Conservation (phyloP, 140 eudicot genomes). For the Flaveria floridana region DNA sequence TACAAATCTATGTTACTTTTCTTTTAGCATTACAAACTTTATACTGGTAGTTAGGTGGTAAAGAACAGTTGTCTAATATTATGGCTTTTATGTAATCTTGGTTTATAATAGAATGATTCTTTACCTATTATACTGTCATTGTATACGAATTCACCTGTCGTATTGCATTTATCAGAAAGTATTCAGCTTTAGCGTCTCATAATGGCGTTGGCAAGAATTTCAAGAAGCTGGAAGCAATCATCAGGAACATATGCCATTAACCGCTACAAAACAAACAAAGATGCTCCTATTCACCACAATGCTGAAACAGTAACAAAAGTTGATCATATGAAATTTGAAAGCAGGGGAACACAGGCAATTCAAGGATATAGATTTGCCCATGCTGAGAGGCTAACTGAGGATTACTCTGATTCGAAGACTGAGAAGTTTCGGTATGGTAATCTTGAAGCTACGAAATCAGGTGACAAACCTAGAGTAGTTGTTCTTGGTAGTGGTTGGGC, state of each 20-base stretch:
- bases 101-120: slow-evolving; percentile 19
- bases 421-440: slow-evolving; percentile 49
- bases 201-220: slow-evolving; percentile 86
- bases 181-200: slow-evolving; percentile 22
- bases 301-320: slow-evolving; percentile 24
- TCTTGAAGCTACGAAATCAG: slow-evolving; percentile 81
- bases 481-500: slow-evolving; percentile 98
- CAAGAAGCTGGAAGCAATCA: slow-evolving; percentile 62
- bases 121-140: background rate
- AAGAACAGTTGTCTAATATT: slow-evolving; percentile 27
- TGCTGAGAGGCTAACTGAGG: slow-evolving; percentile 49
- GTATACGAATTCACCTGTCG: background rate
- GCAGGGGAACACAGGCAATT: slow-evolving; percentile 51
- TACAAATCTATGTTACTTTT: slow-evolving; percentile 28
- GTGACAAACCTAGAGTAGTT: slow-evolving; percentile 85
- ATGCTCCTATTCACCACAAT: slow-evolving; percentile 29
- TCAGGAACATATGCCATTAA: slow-evolving; percentile 39
- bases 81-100: background rate
- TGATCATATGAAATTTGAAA: slow-evolving; percentile 35
- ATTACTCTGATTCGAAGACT: slow-evolving; percentile 42
- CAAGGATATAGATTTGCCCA: slow-evolving; percentile 50
- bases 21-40: slow-evolving; percentile 21
- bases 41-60: slow-evolving; percentile 21
- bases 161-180: background rate
- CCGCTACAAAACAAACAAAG: slow-evolving; percentile 37